A percentile compares a stretch with the other conserved stretches of the same genome.
Conservation (phyloP, 345 rosid species). For the Garcia nutans region DNA sequence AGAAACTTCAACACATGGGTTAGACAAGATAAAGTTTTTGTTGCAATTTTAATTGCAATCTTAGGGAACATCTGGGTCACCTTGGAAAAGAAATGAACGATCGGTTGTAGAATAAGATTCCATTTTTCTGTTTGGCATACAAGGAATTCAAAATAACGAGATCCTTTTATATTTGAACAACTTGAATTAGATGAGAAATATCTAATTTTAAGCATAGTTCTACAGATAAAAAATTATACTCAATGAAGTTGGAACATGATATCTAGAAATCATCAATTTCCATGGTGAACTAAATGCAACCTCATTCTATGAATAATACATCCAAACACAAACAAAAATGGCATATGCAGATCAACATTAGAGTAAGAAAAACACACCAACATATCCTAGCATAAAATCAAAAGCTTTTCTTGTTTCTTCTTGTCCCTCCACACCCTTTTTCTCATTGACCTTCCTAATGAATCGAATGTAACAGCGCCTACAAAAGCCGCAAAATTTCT, state of each 20-base stretch:
- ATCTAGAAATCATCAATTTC: neutral
- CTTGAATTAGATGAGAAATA: neutral
- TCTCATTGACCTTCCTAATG: constrained; percentile 87
- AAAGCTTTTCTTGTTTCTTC: constrained; percentile 93
- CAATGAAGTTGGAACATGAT: neutral
- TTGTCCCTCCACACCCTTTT: constrained; percentile 82
- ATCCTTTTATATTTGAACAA: neutral
- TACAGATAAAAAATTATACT: neutral
- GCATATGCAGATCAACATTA: constrained; percentile 1
- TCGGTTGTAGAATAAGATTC: neutral
- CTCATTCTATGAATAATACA: neutral
- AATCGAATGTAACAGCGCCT: constrained; percentile 96
- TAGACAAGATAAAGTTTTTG: neutral
- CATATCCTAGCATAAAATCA: constrained; percentile 82
- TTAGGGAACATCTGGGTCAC: neutral
- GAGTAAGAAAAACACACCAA: constrained; percentile 51
- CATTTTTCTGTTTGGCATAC: neutral
- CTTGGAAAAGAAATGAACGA: neutral
- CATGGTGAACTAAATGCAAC: neutral
- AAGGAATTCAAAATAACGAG: neutral
- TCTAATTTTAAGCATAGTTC: neutral
- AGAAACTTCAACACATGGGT: neutral
- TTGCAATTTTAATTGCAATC: neutral
- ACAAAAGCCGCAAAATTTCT: constrained; percentile 28
- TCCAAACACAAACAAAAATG: neutral